Base-by-base conservation (phyloP, 2,329 filamentous ascomycete genomes). In the Colletotrichum noveboracense region DNA sequence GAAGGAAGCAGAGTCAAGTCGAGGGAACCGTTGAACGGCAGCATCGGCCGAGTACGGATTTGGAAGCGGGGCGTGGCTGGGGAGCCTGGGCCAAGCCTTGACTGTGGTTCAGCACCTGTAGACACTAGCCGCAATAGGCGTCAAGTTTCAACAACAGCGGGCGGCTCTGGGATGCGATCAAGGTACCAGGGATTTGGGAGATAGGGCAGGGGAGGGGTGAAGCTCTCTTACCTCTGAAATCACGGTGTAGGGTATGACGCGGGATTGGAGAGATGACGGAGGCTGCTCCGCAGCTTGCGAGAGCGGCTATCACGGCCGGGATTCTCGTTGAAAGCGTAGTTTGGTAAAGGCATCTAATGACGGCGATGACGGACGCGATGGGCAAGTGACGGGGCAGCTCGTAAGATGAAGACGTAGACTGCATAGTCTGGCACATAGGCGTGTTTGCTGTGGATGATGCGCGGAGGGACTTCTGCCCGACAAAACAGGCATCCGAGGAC, bases 11-110 rank as follows among this genome's bases (percentile, higher is more conserved):
- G 21, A 72, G 24, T 56, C 24, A 60, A 52, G 69, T 43, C 32
- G 48, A 62, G 36, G 30, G 67, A 69, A 61, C 26, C 36, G 68
- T 66, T 65, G 64, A 67, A 30, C 43, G 34, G 62, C 36, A 64
- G 32, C 62, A 43, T 56, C 70, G 73, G 73, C 70, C 56, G 58
- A 58, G 70, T 64, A 65, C 34, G 32, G 56, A 73, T 75, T 60
- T 68, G 70, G 73, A 68, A 65, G 32, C 58, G 43, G 58, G 58
- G 26, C 64, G 64, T 73, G 73, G 73, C 73, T 75, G 73, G 58
- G 73, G 56, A 65, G 28, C 30, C 21, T 56, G 32, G 30, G 48
- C 71, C 52, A 71, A 60, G 73, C 28, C 43, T 21, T 68, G 64
- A 52, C 38, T 65, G 73, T 73, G 70, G 73, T 64, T 68, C 64